Conservation (phyloP, 192 early-diverging fungal genomes). For the Phlyctochytrium arcticum region DNA sequence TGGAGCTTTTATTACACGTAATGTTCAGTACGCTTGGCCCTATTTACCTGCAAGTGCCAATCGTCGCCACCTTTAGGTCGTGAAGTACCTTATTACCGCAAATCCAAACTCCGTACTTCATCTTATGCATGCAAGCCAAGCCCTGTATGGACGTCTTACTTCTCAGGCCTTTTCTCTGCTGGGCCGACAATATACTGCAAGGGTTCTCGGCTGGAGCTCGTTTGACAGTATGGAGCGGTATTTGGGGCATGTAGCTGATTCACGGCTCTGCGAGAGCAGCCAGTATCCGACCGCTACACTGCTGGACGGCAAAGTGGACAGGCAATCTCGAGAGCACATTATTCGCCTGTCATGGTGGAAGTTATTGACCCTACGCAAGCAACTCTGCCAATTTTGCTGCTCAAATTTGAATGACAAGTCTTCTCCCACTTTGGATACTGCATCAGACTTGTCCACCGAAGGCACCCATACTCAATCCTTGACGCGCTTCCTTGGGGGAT, state of each 20-base stretch:
- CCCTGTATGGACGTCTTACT: not conserved
- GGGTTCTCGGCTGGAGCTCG: not conserved
- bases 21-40: not conserved
- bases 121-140: not conserved
- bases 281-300: too few species aligned
- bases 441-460: not conserved
- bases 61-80: not conserved
- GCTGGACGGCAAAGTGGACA: too few species aligned
- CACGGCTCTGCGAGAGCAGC: too few species aligned
- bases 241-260: too few species aligned
- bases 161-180: not conserved
- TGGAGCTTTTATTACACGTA: not conserved
- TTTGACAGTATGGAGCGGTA: not conserved
- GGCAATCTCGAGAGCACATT: too few species aligned
- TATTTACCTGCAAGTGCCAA: not conserved
- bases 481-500: not conserved
- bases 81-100: not conserved
- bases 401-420: not conserved
- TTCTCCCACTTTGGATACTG: not conserved
- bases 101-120: not conserved
- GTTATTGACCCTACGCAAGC: not conserved
- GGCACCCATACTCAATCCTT: not conserved
- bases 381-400: not conserved
- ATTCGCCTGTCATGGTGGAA: not conserved
- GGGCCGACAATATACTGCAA: not conserved